Percentiles rank a stretch among this genome's conserved stretches.
phyloP scores from a whole-genome alignment of 305 asterid genomes.

The Fraxinus velutina region DNA sequence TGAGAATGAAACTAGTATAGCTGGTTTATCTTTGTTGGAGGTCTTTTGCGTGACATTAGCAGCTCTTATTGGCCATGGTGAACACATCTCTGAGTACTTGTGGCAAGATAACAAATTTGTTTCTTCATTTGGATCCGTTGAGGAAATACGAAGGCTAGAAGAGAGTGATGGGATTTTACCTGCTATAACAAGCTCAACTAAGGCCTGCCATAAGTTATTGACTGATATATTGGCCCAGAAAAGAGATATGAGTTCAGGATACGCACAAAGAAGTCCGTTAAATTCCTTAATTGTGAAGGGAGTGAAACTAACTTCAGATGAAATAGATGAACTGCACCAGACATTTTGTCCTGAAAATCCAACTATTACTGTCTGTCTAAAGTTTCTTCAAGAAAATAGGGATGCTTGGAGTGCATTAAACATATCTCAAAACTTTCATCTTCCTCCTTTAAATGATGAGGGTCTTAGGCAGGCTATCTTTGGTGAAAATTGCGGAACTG shows the following conservation, averaged over 20 bases:
- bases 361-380: slow-evolving; percentile 62
- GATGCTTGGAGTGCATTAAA: slow-evolving; percentile 72
- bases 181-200: slow-evolving; percentile 36
- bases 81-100: slow-evolving; percentile 57
- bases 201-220: slow-evolving; percentile 64
- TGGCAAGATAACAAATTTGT: slow-evolving; percentile 43
- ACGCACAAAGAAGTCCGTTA: slow-evolving; percentile 26
- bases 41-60: slow-evolving; percentile 72
- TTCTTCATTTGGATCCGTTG: slow-evolving; percentile 48
- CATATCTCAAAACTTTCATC: slow-evolving; percentile 60
- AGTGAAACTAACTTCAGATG: slow-evolving; percentile 23
- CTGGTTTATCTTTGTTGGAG: slow-evolving; percentile 82
- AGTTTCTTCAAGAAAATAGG: slow-evolving; percentile 42
- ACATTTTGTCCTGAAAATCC: slow-evolving; percentile 70
- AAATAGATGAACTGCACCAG: slow-evolving; percentile 29
- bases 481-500: slow-evolving; percentile 28
- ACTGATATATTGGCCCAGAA: slow-evolving; percentile 56
- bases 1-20: slow-evolving; percentile 36
- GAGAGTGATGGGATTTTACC: slow-evolving; percentile 22
- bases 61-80: slow-evolving; percentile 77
- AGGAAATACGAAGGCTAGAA: slow-evolving; percentile 33
- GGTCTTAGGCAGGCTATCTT: slow-evolving; percentile 67
- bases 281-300: slow-evolving; percentile 28
- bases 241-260: slow-evolving; percentile 27
- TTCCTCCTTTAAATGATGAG: slow-evolving; percentile 82